Conservation (phyloP, 192 early-diverging fungal genomes). For the Chytriomyces sp. region DNA sequence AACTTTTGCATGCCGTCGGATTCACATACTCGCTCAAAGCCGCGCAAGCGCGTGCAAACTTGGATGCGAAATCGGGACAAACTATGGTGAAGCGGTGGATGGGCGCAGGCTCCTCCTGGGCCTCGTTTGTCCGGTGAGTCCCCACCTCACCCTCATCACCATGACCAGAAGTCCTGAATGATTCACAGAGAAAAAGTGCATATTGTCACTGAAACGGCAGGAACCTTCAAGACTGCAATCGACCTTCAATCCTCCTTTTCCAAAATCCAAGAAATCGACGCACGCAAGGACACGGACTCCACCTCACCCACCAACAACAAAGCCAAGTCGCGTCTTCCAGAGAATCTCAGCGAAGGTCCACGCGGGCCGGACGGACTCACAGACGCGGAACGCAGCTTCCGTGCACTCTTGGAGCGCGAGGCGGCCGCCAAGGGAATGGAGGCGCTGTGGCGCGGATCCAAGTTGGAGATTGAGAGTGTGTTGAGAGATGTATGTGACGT, state of each 20-base stretch:
- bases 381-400: constrained; percentile 43
- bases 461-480: constrained; percentile 93
- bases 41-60: constrained; percentile 73
- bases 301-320: neutral
- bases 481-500: constrained; percentile 89
- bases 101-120: constrained; percentile 48
- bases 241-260: constrained; percentile 90
- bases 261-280: constrained; percentile 88
- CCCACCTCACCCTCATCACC: too few species aligned
- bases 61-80: constrained; percentile 57
- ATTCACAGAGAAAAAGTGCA: constrained; percentile 79
- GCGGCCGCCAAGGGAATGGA: constrained; percentile 71
- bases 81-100: constrained; percentile 49
- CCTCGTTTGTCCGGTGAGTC: constrained; percentile 52
- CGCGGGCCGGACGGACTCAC: constrained; percentile 37
- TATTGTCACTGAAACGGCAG: constrained; percentile 87
- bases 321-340: constrained; percentile 10
- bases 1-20: constrained; percentile 91
- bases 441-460: constrained; percentile 90
- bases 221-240: constrained; percentile 87
- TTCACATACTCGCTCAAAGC: constrained; percentile 88
- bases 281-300: constrained; percentile 55
- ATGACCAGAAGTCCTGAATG: too few species aligned
- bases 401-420: constrained; percentile 51
- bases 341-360: constrained; percentile 7